Base-by-base conservation (phyloP, 1,139 yeast species). In the Candida frijolesensis region DNA sequence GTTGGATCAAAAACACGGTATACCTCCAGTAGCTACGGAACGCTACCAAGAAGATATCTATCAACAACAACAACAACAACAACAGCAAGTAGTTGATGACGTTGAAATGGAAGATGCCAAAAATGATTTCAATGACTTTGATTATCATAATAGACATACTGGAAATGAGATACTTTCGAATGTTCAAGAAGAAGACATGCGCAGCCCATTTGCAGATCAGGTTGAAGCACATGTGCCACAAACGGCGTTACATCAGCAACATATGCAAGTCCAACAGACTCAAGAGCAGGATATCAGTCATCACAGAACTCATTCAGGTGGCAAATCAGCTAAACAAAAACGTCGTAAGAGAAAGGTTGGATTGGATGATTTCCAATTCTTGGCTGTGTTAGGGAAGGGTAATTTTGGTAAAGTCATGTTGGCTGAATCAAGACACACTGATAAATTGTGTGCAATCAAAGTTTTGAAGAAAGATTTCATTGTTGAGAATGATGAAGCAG, bases 371-470 rank as follows among this genome's bases (percentile, higher is more conserved):
- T 94, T 92, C 76, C 89, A 89, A 62, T 87, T 94, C 62, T 74
- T 94, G 62, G 96, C 97, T 10, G 99, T 94, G 8, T 78, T 94
- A 57, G 99, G 99, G 64, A 92, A 91, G 66, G 99, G 98, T 71
- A 94, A 94, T 67, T 94, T 94, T 67, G 99, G 99, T 71, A 94
- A 94, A 65, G 98, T 94, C 51, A 89, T 94, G 92, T 79, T 94
- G 58, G 98, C 97, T 2, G 96, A 91, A 71, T 88, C 96, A 16
- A 85, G 94, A 62, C 89, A 85, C 55, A 80, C 89, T 1, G 82
- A 80, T 51, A 82, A 83, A 53, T 72, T 94, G 51, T 94, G 96
- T 73, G 99, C 99, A 22, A 92, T 94, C 52, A 94, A 94, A 70
- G 97, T 94, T 22, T 79, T 94, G 68, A 94, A 94, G 78, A 94